Evolutionary conservation across 176 grass and related monocot genomes (phyloP).

Genomic region (Oryza glumipatula): DNA sequence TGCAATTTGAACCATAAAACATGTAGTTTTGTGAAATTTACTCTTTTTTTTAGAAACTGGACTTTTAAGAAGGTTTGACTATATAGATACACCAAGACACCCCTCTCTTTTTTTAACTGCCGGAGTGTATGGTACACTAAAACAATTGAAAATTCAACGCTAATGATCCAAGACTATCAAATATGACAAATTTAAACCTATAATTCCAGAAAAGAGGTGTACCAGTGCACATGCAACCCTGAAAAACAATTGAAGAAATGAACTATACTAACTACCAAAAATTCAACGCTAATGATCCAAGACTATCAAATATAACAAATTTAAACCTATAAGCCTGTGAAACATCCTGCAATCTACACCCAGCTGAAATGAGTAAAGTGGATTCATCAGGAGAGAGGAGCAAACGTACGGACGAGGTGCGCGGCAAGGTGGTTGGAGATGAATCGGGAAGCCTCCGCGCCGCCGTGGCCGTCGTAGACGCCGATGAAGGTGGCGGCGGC

Average conservation of each 20-base stretch:
- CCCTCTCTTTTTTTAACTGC: neutral
- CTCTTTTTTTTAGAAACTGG: neutral
- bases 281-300: constrained; percentile 24
- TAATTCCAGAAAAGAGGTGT: neutral
- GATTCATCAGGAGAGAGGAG: neutral
- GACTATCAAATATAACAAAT: neutral
- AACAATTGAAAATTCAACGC: neutral
- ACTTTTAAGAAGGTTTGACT: neutral
- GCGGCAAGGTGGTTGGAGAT: constrained; percentile 83
- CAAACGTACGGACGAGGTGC: constrained; percentile 84
- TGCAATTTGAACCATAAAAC: too few relatives aligned
- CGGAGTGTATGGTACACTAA: neutral
- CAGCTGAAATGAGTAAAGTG: neutral
- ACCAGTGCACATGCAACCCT: constrained; percentile 11
- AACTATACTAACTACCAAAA: neutral
- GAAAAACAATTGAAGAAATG: neutral
- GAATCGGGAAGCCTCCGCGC: constrained; percentile 89
- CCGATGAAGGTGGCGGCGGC: constrained; percentile 75
- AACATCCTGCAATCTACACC: neutral
- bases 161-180: too few relatives aligned
- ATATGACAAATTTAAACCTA: too few relatives aligned
- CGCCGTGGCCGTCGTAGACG: constrained; percentile 96
- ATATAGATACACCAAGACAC: neutral
- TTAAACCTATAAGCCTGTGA: neutral
- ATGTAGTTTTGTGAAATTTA: too few relatives aligned